Evolutionary conservation across 2,329 filamentous ascomycete genomes (phyloP).

Genomic region (Penicillium sp.): DNA sequence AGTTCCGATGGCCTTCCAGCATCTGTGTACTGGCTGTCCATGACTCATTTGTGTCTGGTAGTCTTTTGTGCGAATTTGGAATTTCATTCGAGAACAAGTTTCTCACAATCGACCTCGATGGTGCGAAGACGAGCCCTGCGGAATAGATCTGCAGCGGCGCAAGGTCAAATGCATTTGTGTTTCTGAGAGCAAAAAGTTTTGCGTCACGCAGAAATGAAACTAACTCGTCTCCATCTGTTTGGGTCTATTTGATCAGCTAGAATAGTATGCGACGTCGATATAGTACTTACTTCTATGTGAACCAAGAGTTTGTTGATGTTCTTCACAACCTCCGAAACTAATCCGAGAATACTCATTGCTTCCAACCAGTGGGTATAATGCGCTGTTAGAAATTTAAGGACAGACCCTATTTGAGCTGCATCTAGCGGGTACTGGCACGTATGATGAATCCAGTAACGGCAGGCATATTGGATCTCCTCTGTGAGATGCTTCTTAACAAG

Average conservation of each 20-base stretch:
- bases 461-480: conserved; percentile 4
- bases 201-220: neutral
- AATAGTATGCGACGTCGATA: neutral
- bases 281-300: neutral
- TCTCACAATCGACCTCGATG: neutral
- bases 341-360: neutral
- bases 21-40: neutral
- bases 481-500: neutral
- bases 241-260: neutral
- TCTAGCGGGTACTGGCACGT: neutral
- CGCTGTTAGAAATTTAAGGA: neutral
- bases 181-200: neutral
- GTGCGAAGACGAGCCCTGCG: neutral
- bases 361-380: conserved; percentile 5
- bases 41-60: neutral
- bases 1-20: neutral
- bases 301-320: neutral
- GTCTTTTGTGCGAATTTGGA: neutral
- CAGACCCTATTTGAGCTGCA: neutral
- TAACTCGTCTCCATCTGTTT: neutral
- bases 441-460: conserved; percentile 5
- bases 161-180: neutral
- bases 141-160: conserved; percentile 4
- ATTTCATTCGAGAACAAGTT: neutral
- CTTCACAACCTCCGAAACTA: neutral